Evolutionary conservation across 2,329 filamentous ascomycete genomes (phyloP), one percentile per base, ranked within the genome.

Genomic region (Zymoseptoria tritici): DNA sequence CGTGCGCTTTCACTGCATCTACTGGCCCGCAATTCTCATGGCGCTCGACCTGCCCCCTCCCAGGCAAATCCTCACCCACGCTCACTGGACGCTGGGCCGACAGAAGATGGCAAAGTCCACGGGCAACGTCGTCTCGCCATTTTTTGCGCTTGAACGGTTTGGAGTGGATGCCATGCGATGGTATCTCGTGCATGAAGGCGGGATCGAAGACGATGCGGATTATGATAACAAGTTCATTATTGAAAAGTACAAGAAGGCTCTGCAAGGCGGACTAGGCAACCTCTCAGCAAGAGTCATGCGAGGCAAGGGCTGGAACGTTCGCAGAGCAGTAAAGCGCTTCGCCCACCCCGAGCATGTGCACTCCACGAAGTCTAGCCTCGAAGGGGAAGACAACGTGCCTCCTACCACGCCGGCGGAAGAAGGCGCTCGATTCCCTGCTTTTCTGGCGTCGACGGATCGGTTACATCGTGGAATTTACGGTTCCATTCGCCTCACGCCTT

Each of bases 81-180:
- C 88, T 2, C 94, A 99, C 73, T 99, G 95, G 94, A 96, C 91
- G 13, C 86, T 99, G 76, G 90, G 89, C 58, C 85, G 85, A 57
- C 84, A 86, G 67, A 99, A 99, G 75, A 99, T 99, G 92, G 93
- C 92, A 62, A 99, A 99, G 74, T 96, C 90, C 1, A 85, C 88
- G 2, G 94, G 94, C 63, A 97, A 97, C 72, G 93, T 96, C 1
- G 93, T 99, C 51, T 94, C 96, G 70, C 94, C 94, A 0, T 91
- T 95, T 71, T 91, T 91, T 66, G 94, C 94, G 11, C 83, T 97
- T 54, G 87, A 96, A 64, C 84, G 92, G 6, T 99, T 91, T 76
- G 91, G 91, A 2, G 80, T 91, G 4, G 95, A 99, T 72, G 82
- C 86, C 0, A 85, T 99, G 81, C 87, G 94, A 9, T 97, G 89